phyloP scores from a whole-genome alignment of 805 yeast genomes.

The Ogataea pilisensis region DNA sequence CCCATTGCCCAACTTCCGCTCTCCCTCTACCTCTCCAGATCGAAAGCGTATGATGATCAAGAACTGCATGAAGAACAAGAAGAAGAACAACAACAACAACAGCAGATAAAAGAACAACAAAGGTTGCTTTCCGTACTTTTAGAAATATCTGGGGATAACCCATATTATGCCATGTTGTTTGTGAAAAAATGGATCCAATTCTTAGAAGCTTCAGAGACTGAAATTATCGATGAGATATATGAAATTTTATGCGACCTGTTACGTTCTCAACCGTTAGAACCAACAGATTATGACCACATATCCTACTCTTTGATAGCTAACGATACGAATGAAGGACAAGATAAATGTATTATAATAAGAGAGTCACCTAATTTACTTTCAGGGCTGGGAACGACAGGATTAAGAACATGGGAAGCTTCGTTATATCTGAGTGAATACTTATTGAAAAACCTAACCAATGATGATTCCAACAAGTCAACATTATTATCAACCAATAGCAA shows the following conservation, averaged over 20 bases:
- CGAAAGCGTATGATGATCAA: constrained; percentile 2
- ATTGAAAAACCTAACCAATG: constrained; percentile 10
- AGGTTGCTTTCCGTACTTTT: constrained; percentile 18
- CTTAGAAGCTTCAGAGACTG: constrained; percentile 29
- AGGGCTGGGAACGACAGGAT: constrained; percentile 45
- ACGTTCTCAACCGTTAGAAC: constrained; percentile 29
- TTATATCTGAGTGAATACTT: constrained; percentile 52
- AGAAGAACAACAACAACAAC: no score
- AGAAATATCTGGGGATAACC: constrained; percentile 35
- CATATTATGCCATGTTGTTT: constrained; percentile 47
- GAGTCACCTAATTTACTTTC: constrained; percentile 65
- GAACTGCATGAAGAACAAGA: no score
- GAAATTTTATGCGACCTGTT: constrained; percentile 37
- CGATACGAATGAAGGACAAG: not conserved
- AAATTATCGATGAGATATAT: constrained; percentile 38
- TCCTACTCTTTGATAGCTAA: constrained; percentile 30
- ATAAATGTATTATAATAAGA: constrained; percentile 32
- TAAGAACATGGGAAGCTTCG: not conserved
- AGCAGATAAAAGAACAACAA: no score
- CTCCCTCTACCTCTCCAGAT: not conserved
- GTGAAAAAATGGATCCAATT: constrained; percentile 38
- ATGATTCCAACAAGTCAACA: not conserved
- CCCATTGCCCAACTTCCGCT: constrained; percentile 17
- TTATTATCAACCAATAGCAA: not conserved
- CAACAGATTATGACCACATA: constrained; percentile 37